Evolutionary conservation across 768 basidiomycete species (phyloP), one percentile per base, ranked within the genome.

Genomic region (Steccherinum ochraceum): DNA sequence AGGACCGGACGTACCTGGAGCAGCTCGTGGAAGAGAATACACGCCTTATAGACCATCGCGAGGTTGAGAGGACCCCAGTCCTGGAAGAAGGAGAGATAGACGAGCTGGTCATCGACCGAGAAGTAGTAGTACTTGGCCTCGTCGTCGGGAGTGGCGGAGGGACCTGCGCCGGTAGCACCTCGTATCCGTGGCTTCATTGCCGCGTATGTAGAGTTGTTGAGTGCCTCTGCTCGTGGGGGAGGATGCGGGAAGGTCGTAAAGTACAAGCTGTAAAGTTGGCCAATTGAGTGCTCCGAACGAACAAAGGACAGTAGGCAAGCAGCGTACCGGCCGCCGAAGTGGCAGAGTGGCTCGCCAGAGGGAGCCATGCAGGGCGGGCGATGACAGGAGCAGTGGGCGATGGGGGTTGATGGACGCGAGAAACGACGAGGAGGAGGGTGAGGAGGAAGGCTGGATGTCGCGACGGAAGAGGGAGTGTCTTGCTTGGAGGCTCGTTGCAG

Each of bases 1-100:
- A n/a, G 24, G 25, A 47, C 48, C 2, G 20, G 10, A 56, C 65
- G 40, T 51, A 89, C 89, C 75, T 90, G 86, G 40, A 93, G 77
- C 45, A 94, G 76, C 66, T 91, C 87, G 63, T 94, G 93, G 52
- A 94, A 86, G 56, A 92, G 80, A 26, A 95, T 89, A 69, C 93
- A 94, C 24, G 84, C 87, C 68, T 88, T 91, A 73, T 91, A 93
- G 25, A 93, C 88, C 88, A 89, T 89, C n/a, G 88, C 84, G 35
- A 93, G 75, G 64, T 93, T 93, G 49, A 93, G 74, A 24, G 93
- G 93, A 12, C 93, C 93, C 84, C 90, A 94, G 67, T 96, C 93
- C 65, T 92, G 84, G 66, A 88, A 94, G 78, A 96, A 96, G 25
- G 88, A 90, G 57, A 93, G 79, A 72, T 96, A 96, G 58, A 87